Evolutionary conservation across 139 green algal species (phyloP), one percentile per base, ranked within the genome.

Genomic region (Mychonastes homosphaera): DNA sequence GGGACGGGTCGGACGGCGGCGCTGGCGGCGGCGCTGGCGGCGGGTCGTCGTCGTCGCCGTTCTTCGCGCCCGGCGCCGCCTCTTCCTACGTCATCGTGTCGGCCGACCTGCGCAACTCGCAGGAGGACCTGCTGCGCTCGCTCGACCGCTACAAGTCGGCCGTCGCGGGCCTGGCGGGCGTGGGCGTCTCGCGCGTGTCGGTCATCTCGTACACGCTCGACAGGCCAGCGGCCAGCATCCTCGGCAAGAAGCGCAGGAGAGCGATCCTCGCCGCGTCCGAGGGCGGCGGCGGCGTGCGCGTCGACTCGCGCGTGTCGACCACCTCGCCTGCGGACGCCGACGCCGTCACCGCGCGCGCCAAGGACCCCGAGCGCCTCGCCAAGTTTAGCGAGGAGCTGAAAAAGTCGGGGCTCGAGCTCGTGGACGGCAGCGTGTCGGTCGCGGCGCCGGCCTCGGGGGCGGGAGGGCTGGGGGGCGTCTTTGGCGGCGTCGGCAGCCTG

Each of bases 91-190:
- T n/a, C n/a, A n/a, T n/a, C n/a, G n/a, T 67, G 50, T 48, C 41
- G 18, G 39, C 23, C 28, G 33, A 47, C 34, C 27, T 67, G 6
- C 9, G 13, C 3, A 67, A 55, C 47, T 26, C 33, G 15, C 61
- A 67, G 32, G 51, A 67, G 15, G 21, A 43, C 29, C 41, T 67
- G 39, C 57, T 59, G 19, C 30, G 26, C 4, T 18, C 24, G 16
- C 24, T 67, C 15, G 61, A 67, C 51, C 44, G 45, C 24, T 67
- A 62, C 61, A 61, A 55, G 29, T 19, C 40, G 49, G 61, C 61
- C 24, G 61, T 61, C 8, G 61, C 61, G 24, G 50, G 61, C 50
- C 51, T 67, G 3, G 61, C 61, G 19, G 61, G 61, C 19, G 61
- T 67, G 2, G 54, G 40, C 3, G 48, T 32, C 39, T 46, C 34